These are phyloP conservation scores for Clausena lansium DNA, from an alignment of 345 rosid genomes.

Conservation along the genomic window DNA sequence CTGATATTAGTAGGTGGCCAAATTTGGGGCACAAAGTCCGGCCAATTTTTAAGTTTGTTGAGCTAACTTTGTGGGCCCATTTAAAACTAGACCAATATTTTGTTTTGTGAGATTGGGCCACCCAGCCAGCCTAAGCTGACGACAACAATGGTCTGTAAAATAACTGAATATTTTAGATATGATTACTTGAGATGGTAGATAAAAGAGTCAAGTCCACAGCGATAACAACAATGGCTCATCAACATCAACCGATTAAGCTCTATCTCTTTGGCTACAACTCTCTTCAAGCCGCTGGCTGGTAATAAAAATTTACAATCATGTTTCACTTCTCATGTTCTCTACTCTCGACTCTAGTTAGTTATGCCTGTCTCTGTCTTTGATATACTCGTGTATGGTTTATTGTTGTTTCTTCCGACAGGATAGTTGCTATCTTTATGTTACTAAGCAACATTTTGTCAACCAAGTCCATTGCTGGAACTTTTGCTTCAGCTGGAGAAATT, in stretches of 20 bases:
- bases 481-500: constrained; percentile 65
- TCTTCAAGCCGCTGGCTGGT: constrained; percentile 72
- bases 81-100: not conserved
- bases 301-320: not conserved
- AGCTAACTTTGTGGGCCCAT: not conserved
- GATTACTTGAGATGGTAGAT: not conserved
- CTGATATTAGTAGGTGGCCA: not conserved
- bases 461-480: constrained; percentile 48
- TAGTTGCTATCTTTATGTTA: constrained; percentile 44
- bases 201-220: not conserved
- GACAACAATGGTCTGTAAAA: too few relatives aligned
- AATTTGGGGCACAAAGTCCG: not conserved
- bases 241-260: constrained; percentile 27
- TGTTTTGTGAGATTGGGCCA: not conserved
- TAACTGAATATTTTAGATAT: too few relatives aligned
- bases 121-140: too few relatives aligned
- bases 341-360: too few relatives aligned
- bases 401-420: constrained; percentile 34
- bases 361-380: not conserved
- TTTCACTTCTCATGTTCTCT: not conserved
- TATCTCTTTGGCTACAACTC: constrained; percentile 75
- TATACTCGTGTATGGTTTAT: not conserved
- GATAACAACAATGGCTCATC: constrained; percentile 17
- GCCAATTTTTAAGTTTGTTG: not conserved
- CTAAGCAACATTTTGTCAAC: constrained; percentile 29